phyloP scores from a whole-genome alignment of 768 basidiomycete genomes.

The Suillus cothurnatus region DNA sequence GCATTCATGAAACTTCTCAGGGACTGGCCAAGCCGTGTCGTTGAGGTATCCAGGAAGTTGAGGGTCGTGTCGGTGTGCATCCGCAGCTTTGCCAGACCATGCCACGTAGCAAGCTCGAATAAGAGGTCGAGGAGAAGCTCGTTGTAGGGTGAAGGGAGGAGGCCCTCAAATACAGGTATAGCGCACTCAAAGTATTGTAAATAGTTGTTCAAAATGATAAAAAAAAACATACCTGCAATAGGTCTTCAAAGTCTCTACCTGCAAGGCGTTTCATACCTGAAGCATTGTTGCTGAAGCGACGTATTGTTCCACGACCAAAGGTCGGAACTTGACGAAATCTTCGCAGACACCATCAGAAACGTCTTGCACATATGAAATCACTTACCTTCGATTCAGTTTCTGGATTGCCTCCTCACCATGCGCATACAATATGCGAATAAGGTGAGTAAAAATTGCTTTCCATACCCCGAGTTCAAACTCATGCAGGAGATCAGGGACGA shows the following conservation, averaged over 20 bases:
- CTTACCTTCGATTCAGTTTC: not conserved
- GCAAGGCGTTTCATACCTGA: constrained; percentile 37
- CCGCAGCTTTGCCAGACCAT: constrained; percentile 23
- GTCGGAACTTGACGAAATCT: constrained; percentile 33
- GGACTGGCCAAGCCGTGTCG: constrained; percentile 20
- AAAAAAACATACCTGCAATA: not conserved
- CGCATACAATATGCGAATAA: constrained; percentile 35
- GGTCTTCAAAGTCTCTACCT: constrained; percentile 14
- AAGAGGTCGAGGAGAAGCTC: constrained; percentile 21
- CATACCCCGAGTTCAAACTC: constrained; percentile 42
- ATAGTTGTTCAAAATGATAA: no score
- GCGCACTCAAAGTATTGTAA: constrained; percentile 20
- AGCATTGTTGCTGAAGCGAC: constrained; percentile 30
- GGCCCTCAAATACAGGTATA: constrained; percentile 34
- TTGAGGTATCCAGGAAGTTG: constrained; percentile 21
- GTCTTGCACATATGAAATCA: not conserved
- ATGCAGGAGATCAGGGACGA: constrained; percentile 40
- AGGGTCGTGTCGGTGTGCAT: constrained; percentile 19
- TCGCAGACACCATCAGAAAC: not conserved
- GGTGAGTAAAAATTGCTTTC: constrained; percentile 37
- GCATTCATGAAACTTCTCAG: constrained; percentile 32
- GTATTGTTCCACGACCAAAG: constrained; percentile 35
- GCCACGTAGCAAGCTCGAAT: constrained; percentile 29
- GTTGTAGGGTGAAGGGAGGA: constrained; percentile 24
- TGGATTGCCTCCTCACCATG: not conserved